These are phyloP conservation scores for Yamadazyma taylorii DNA, from an alignment of 1,139 yeast genomes.

Conservation along the genomic window DNA sequence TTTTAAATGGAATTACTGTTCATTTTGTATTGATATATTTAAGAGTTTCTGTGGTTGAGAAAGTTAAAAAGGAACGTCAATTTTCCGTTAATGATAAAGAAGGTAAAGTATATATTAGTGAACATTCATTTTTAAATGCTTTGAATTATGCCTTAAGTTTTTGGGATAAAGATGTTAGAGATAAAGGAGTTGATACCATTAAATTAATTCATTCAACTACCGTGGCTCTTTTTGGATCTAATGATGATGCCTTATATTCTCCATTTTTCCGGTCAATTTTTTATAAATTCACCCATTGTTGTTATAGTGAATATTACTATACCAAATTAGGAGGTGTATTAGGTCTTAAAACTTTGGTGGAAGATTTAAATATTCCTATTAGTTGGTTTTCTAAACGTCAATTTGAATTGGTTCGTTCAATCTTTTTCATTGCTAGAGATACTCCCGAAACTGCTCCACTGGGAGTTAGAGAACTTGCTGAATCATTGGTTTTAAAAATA, in stretches of 20 bases:
- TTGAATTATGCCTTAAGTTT: conserved; percentile 80
- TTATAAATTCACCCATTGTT: conserved; percentile 82
- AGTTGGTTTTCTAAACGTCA: conserved; percentile 77
- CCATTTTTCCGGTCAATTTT: conserved; percentile 77
- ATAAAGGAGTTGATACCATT: conserved; percentile 68
- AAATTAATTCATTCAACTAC: conserved; percentile 64
- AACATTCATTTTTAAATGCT: conserved; percentile 70
- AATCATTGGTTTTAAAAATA: conserved; percentile 60
- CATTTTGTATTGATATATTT: conserved; percentile 80
- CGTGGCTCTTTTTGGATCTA: conserved; percentile 62
- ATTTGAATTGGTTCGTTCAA: conserved; percentile 79
- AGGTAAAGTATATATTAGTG: conserved; percentile 70
- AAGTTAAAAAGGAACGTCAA: conserved; percentile 65
- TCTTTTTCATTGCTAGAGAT: conserved; percentile 87
- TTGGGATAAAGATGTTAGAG: conserved; percentile 67
- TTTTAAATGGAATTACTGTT: conserved; percentile 68
- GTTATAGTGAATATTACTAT: conserved; percentile 86
- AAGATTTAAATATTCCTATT: conserved; percentile 65
- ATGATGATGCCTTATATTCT: conserved; percentile 64
- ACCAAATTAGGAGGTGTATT: conserved; percentile 86
- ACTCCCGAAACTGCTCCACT: conserved; percentile 88
- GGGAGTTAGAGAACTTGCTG: conserved; percentile 72
- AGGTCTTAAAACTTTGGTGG: conserved; percentile 74
- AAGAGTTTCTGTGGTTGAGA: conserved; percentile 70
- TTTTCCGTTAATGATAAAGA: conserved; percentile 80